Evolutionary conservation across 805 yeast species (phyloP), one percentile per base, ranked within the genome.

Genomic region (Hanseniaspora jakobsenii): DNA sequence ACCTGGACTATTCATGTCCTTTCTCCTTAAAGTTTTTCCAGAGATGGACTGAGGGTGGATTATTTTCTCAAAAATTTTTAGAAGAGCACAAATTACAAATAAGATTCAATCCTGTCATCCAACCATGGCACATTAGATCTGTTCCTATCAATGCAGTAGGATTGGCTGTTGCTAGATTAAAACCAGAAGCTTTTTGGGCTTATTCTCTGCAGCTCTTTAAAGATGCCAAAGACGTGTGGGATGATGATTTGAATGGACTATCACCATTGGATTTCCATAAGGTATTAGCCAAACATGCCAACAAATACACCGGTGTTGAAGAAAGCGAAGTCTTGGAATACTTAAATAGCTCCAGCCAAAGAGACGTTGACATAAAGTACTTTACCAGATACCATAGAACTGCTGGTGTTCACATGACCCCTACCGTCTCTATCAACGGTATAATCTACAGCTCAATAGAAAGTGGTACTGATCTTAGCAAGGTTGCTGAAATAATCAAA

Each of bases 91-190:
- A 70, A 48, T 72, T 78, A 52, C 73, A 74, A 51, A 69, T 82
- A 49, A 72, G 76, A 9, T 74, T 79, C 59, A 70, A 77, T 49
- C 79, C 82, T 55, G 85, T 78, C 32, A 67, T 81, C n/a, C 95
- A 85, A 64, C 91, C 93, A 51, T 85, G 94, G 94, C 95, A 85
- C 58, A 78, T 87, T 35, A 73, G 76, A 46, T 78, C 89, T 1
- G 70, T 73, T 4, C 61, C 74, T 29, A 65, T 76, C 31, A 79
- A 80, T 57, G 94, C 85, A 55, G 80, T 81, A 32, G 69, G 81
- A 0, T 59, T 85, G 21, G 86, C 78, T 0, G 77, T 78, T 24
- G 81, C 81, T n/a, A 64, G 71, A 38, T 49, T 64, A n/a, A 66
- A 63, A 13, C 79, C 82, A 1, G 59, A 56, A 1, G 59, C 64